These are phyloP conservation scores for Polytrichum formosum DNA, from an alignment of 225 moss, liverwort and hornwort genomes.

Conservation along the genomic window DNA sequence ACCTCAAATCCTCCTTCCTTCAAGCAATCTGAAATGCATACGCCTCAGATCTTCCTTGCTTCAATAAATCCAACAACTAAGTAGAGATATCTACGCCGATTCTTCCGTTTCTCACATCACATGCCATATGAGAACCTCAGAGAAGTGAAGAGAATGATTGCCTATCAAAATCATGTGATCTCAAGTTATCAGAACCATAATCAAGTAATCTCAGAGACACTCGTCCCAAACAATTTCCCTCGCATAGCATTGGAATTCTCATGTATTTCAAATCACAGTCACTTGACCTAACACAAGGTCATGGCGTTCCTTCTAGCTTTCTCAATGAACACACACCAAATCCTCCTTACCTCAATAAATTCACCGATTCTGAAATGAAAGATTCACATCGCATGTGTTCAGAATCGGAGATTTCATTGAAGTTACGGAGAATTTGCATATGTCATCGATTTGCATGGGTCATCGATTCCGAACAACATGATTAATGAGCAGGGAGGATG, in stretches of 20 bases:
- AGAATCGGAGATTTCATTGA: not conserved
- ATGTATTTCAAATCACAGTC: not conserved
- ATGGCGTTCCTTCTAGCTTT: not conserved
- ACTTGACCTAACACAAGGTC: not conserved
- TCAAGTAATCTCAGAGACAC: not conserved
- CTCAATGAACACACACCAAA: not conserved
- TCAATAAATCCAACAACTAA: too few species aligned
- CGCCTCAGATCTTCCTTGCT: not conserved
- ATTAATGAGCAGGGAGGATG: too few species aligned
- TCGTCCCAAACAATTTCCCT: not conserved
- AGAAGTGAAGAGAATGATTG: not conserved
- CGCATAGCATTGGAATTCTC: not conserved
- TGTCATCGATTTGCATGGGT: not conserved
- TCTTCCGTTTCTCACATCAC: not conserved
- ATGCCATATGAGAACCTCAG: not conserved
- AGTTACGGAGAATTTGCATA: not conserved
- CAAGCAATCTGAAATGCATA: not conserved
- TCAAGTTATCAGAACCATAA: not conserved
- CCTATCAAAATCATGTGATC: constrained; percentile 15
- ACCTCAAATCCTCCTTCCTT: not conserved
- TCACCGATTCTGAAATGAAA: too few species aligned
- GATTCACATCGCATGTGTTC: too few species aligned
- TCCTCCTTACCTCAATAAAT: too few species aligned
- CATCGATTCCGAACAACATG: too few species aligned
- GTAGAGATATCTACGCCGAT: too few species aligned